These are phyloP conservation scores for Phytopythium cucurbitacearum DNA, from an alignment of 352 stramenopile genomes.

Conservation along the genomic window DNA sequence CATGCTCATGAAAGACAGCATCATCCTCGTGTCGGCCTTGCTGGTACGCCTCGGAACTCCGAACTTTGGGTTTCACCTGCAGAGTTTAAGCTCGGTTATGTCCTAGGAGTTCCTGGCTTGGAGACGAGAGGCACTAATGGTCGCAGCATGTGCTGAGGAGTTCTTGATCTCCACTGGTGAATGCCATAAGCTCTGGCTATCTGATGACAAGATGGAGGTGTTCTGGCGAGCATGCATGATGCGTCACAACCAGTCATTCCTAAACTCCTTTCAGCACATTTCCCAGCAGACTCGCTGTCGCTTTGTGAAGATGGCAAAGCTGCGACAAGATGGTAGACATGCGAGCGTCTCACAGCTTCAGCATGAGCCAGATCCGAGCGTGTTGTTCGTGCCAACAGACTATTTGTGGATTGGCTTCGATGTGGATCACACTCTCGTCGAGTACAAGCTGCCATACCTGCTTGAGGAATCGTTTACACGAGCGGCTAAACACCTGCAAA, in stretches of 20 bases:
- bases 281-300: slow-evolving; percentile 32
- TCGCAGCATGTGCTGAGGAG: slow-evolving; percentile 12
- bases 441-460: slow-evolving; percentile 40
- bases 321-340: slow-evolving; percentile 12
- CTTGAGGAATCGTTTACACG: slow-evolving; percentile 37
- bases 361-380: slow-evolving; percentile 23
- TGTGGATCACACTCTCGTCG: slow-evolving; percentile 47
- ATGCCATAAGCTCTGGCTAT: slow-evolving; percentile 26
- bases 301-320: slow-evolving; percentile 23
- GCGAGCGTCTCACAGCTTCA: slow-evolving; percentile 4
- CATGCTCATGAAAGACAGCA: slow-evolving; percentile 36
- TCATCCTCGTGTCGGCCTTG: slow-evolving; percentile 35
- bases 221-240: slow-evolving; percentile 40
- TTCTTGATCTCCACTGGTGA: slow-evolving; percentile 22
- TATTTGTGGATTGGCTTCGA: slow-evolving; percentile 63
- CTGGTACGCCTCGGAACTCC: slow-evolving; percentile 14
- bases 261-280: slow-evolving; percentile 25
- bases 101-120: slow-evolving; percentile 29
- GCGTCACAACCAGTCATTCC: slow-evolving; percentile 31
- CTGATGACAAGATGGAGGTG: slow-evolving; percentile 31
- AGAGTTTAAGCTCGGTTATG: background rate
- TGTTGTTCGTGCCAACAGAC: slow-evolving; percentile 26
- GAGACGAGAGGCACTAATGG: slow-evolving; percentile 26
- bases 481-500: slow-evolving; percentile 37
- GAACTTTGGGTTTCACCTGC: background rate